Evolutionary conservation across 352 stramenopile genomes (phyloP).

Genomic region (Poterioochromonas sp.): DNA sequence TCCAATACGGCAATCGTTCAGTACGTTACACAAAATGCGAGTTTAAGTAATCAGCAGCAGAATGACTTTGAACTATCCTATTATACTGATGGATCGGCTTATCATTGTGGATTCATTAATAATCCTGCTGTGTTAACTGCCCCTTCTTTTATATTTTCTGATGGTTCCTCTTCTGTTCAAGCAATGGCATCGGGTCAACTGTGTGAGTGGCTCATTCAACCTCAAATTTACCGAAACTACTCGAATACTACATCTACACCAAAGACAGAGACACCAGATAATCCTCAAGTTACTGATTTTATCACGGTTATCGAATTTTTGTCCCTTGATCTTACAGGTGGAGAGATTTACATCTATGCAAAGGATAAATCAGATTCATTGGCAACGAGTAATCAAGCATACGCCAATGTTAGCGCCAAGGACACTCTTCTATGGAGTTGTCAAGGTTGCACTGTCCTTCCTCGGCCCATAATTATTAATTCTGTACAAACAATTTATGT

Average conservation of each 20-base stretch:
- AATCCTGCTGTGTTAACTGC: conserved; percentile 25
- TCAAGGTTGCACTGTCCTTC: not conserved
- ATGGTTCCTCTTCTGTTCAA: conserved; percentile 13
- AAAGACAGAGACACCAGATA: no score
- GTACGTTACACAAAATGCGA: no score
- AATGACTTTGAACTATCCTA: conserved; percentile 12
- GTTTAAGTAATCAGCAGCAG: not conserved
- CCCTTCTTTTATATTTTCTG: conserved; percentile 28
- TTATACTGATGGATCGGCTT: not conserved
- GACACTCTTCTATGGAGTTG: not conserved
- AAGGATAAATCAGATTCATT: no score
- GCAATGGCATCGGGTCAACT: not conserved
- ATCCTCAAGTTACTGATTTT: not conserved
- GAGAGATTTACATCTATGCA: not conserved
- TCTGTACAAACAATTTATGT: not conserved
- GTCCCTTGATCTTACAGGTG: not conserved
- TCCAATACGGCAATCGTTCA: not conserved
- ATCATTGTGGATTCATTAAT: conserved; percentile 16
- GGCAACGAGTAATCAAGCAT: no score
- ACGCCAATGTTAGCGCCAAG: not conserved
- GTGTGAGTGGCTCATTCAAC: conserved; percentile 24
- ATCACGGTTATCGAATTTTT: not conserved
- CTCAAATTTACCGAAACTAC: no score
- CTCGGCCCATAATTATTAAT: not conserved
- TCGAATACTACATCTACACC: no score